Evolutionary conservation across 2,329 filamentous ascomycete species (phyloP), one percentile per base, ranked within the genome.

Genomic region (Sporothrix euskadiensis): DNA sequence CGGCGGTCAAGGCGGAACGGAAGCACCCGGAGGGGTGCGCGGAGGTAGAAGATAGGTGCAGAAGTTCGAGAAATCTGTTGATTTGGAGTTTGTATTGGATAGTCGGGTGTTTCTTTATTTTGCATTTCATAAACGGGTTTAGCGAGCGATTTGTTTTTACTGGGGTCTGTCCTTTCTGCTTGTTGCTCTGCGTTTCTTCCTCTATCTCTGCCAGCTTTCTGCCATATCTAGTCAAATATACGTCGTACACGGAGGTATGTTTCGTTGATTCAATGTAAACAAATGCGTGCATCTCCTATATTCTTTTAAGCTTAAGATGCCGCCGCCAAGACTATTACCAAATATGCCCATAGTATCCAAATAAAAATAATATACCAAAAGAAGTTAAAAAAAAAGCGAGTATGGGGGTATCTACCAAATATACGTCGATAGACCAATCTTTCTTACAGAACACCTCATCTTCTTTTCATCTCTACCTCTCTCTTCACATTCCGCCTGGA

Each of bases 1-100:
- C 66, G 66, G 41, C 12, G 66, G 39, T 71, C 69, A 32, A 59
- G 69, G 41, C 61, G 61, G 30, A 22, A 44, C 47, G 57, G 59
- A 4, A 32, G 47, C 49, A 41, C 65, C 49, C 63, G 65, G 5
- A n/a, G 32, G n/a, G 56, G 44, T 1, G 69, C 71, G 19, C 54
- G 71, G 56, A n/a, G 65, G 39, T 59, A 73, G 16, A 59, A 30
- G 14, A 1, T 8, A 30, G 30, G 16, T 54, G 22, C 3, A 16
- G 7, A 10, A 32, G 41, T n/a, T 35, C 16, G 44, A 52, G 41
- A 44, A 16, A 26, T 4, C 6, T 14, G 35, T 39, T 19, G 5
- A 1, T 47, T 30, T 30, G 35, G 61, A 66, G 61, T 44, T 41
- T 16, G 22, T 26, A 3, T 14, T 66, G n/a, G 16, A 63, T 39